Evolutionary conservation across 352 stramenopile species (phyloP), one percentile per base, ranked within the genome.

Genomic region (Globisporangium alternatum): DNA sequence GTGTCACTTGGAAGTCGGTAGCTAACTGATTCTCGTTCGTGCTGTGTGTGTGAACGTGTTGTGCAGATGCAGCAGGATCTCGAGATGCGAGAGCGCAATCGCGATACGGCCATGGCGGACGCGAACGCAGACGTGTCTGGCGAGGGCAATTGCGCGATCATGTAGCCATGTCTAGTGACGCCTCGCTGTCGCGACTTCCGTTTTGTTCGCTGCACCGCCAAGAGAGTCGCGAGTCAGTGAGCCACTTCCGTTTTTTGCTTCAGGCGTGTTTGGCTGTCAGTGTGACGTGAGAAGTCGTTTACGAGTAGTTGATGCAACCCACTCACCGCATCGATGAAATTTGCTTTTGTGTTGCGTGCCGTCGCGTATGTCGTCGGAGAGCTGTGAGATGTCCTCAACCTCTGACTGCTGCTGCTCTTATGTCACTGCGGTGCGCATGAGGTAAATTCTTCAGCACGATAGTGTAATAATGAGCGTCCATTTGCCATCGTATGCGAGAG

Each of bases 61-160:
- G 5, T 57, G 0, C 47, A 84, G 76, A 80, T 85, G 74, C 67
- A 85, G 25, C 33, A 75, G 45, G 68, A 73, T 52, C 31, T 76
- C 48, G 44, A 62, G 53, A 13, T 69, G 41, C 57, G 49, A 7
- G 49, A 60, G 43, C 54, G 35, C 28, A 56, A 55, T 5, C 30
- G 30, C 39, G 48, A 53, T 19, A 37, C 25, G 31, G 22, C 15
- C 9, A 55, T 35, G 22, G 35, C 45, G n/a, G 19, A 52, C 35
- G 45, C 55, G 15, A 39, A 59, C 0, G 33, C 30, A 21, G 33
- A 56, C 13, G 41, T n/a, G 2, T 31, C 43, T 56, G 21, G 43
- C n/a, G 59, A 51, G 1, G 53, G 49, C 53, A 49, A 31, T 28
- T 70, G 58, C 30, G 58, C 35, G 51, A 52, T 70, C 58, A 70